A percentile compares a stretch with the other conserved stretches of the same genome.
These are phyloP conservation scores for Recurvomyces mirabilis DNA, from an alignment of 495 filamentous ascomycete genomes.

Conservation along the genomic window DNA sequence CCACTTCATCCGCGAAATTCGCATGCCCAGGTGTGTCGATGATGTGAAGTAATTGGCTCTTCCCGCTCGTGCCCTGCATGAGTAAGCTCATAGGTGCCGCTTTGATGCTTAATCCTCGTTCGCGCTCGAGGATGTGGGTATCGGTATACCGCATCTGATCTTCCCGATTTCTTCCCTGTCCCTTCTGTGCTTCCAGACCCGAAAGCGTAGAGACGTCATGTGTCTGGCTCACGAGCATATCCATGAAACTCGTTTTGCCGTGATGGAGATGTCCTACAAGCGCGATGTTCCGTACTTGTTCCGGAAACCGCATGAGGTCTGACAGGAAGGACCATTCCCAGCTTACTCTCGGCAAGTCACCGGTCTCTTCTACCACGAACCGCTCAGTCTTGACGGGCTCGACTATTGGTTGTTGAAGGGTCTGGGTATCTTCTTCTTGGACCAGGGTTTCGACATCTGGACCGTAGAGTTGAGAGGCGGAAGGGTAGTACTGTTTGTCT, in stretches of 20 bases:
- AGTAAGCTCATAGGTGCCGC: conserved; percentile 89
- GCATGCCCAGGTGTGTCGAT: conserved; percentile 95
- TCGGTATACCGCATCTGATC: conserved; percentile 94
- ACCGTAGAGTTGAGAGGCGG: conserved; percentile 88
- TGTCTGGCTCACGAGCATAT: conserved; percentile 92
- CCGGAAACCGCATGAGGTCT: conserved; percentile 90
- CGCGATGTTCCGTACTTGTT: conserved; percentile 85
- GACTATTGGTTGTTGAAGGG: conserved; percentile 83
- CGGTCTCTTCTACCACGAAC: conserved; percentile 81
- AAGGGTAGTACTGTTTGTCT: conserved; percentile 99
- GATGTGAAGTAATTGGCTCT: conserved; percentile 93
- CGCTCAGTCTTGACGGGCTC: conserved; percentile 89
- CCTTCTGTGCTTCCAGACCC: conserved; percentile 47
- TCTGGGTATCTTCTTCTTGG: conserved; percentile 93
- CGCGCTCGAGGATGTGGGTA: conserved; percentile 74
- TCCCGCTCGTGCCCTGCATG: conserved; percentile 73
- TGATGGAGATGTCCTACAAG: conserved; percentile 90
- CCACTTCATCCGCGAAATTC: conserved; percentile 95
- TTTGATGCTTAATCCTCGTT: conserved; percentile 88
- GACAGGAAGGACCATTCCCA: conserved; percentile 89
- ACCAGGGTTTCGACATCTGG: conserved; percentile 89
- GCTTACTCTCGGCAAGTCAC: conserved; percentile 77
- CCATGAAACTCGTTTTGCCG: conserved; percentile 96
- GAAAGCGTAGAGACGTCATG: conserved; percentile 63
- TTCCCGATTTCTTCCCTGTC: conserved; percentile 67